These are phyloP conservation scores for Metschnikowia shivogae DNA, from an alignment of 805 yeast species.

Conservation along the genomic window DNA sequence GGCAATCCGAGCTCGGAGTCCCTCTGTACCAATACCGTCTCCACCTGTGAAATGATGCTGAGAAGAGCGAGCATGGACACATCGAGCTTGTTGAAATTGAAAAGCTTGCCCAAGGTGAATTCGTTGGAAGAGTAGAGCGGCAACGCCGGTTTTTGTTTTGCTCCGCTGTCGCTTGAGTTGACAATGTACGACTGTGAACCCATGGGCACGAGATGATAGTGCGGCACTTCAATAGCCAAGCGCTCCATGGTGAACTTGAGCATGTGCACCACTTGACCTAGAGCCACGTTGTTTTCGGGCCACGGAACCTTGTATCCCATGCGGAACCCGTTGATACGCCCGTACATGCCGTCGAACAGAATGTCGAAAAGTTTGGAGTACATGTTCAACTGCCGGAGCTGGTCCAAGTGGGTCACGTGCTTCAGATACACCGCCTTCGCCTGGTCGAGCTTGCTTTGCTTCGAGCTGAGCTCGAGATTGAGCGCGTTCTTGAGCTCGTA, in stretches of 20 bases:
- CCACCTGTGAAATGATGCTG: conserved; percentile 55
- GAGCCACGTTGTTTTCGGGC: conserved; percentile 88
- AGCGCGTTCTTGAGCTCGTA: conserved; percentile 50
- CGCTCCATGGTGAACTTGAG: conserved; percentile 60
- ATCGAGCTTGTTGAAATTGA: conserved; percentile 75
- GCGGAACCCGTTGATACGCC: conserved; percentile 80
- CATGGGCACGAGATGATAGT: conserved; percentile 70
- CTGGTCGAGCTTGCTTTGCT: conserved; percentile 55
- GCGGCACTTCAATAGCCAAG: conserved; percentile 50
- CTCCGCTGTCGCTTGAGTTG: conserved; percentile 24
- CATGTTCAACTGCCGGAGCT: conserved; percentile 71
- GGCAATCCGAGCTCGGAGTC: conserved; percentile 67
- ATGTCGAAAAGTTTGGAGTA: conserved; percentile 80
- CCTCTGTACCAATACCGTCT: conserved; percentile 35
- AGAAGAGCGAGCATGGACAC: conserved; percentile 76
- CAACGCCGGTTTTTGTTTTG: conserved; percentile 36
- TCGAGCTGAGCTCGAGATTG: conserved; percentile 49
- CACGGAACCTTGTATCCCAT: conserved; percentile 79
- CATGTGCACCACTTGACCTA: conserved; percentile 77
- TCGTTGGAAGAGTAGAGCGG: conserved; percentile 68
- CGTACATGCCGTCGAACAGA: conserved; percentile 65
- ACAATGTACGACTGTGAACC: conserved; percentile 82
- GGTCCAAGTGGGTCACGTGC: conserved; percentile 63
- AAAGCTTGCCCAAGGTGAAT: conserved; percentile 63
- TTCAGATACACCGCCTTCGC: conserved; percentile 59